A percentile compares a stretch with the other conserved stretches of the same genome.
These are phyloP conservation scores for Phylloporus arenicola DNA, from an alignment of 768 basidiomycete species.

Conservation along the genomic window DNA sequence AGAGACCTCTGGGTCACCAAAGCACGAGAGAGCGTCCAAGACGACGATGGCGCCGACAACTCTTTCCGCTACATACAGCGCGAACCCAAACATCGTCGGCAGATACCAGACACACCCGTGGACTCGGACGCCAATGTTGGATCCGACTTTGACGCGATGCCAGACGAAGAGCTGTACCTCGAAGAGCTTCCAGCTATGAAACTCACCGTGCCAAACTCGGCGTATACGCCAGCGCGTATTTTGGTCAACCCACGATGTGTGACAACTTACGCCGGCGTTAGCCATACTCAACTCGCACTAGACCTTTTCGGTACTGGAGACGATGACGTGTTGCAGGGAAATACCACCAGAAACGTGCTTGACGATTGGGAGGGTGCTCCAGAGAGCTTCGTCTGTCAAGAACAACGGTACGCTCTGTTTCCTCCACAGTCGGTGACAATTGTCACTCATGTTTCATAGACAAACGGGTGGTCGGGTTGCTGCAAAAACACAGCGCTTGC, in stretches of 20 bases:
- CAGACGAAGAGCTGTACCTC: slow-evolving; percentile 46
- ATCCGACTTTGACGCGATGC: slow-evolving; percentile 86
- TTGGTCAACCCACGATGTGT: slow-evolving; percentile 95
- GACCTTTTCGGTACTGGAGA: slow-evolving; percentile 82
- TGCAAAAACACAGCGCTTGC: slow-evolving; percentile 79
- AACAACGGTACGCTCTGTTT: slow-evolving; percentile 58
- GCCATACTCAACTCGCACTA: slow-evolving; percentile 90
- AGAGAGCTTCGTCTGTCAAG: slow-evolving; percentile 97
- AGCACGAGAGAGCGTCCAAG: slow-evolving; percentile 70
- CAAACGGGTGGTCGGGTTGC: slow-evolving; percentile 88
- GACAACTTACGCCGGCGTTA: slow-evolving; percentile 96
- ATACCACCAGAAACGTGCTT: slow-evolving; percentile 64
- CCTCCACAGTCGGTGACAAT: background rate
- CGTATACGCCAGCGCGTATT: slow-evolving; percentile 85
- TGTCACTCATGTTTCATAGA: slow-evolving; percentile 31
- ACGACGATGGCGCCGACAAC: slow-evolving; percentile 33
- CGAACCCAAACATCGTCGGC: slow-evolving; percentile 30
- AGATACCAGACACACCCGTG: slow-evolving; percentile 18
- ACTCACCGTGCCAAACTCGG: slow-evolving; percentile 78
- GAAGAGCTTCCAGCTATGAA: slow-evolving; percentile 28
- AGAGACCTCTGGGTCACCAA: slow-evolving; percentile 93
- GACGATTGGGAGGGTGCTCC: slow-evolving; percentile 97
- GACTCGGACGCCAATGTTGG: slow-evolving; percentile 81
- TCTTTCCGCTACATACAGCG: slow-evolving; percentile 12
- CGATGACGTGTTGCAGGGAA: slow-evolving; percentile 51